A percentile compares a stretch with the other conserved stretches of the same genome.
phyloP scores from a whole-genome alignment of 371 early-diverging fungal species.

The Mucor racemosus region DNA sequence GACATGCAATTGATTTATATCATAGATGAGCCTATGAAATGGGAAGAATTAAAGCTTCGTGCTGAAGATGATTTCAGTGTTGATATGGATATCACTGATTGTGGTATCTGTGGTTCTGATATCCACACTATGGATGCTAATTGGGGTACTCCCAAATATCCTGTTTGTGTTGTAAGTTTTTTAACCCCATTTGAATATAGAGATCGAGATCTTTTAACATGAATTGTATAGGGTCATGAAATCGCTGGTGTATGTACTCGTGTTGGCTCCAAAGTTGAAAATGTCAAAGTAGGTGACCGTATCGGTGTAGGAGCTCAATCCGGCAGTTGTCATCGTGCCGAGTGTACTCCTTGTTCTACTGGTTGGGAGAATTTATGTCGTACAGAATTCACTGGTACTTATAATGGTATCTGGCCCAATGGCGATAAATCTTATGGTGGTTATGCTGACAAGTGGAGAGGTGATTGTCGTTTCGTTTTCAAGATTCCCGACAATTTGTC shows the following conservation, averaged over 20 bases:
- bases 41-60: constrained; percentile 33
- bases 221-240: constrained; percentile 51
- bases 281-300: constrained; percentile 66
- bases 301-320: constrained; percentile 77
- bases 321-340: constrained; percentile 42
- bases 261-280: constrained; percentile 55
- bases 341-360: constrained; percentile 29
- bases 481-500: constrained; percentile 60
- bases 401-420: constrained; percentile 56
- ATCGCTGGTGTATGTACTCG: constrained; percentile 57
- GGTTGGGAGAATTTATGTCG: constrained; percentile 37
- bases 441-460: constrained; percentile 63
- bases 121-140: constrained; percentile 57
- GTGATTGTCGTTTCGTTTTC: constrained; percentile 52
- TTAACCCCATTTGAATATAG: no score
- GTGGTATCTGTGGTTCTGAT: constrained; percentile 60
- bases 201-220: not conserved
- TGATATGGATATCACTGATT: constrained; percentile 56
- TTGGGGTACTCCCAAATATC: constrained; percentile 48
- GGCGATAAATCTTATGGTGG: constrained; percentile 64
- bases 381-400: constrained; percentile 60
- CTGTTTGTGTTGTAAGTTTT: constrained; percentile 40
- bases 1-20: not conserved
- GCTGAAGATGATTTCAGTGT: constrained; percentile 54
- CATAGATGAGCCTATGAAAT: constrained; percentile 10